Conservation (phyloP, 2,329 filamentous ascomycete genomes). For the Botrytis hyacinthi region DNA sequence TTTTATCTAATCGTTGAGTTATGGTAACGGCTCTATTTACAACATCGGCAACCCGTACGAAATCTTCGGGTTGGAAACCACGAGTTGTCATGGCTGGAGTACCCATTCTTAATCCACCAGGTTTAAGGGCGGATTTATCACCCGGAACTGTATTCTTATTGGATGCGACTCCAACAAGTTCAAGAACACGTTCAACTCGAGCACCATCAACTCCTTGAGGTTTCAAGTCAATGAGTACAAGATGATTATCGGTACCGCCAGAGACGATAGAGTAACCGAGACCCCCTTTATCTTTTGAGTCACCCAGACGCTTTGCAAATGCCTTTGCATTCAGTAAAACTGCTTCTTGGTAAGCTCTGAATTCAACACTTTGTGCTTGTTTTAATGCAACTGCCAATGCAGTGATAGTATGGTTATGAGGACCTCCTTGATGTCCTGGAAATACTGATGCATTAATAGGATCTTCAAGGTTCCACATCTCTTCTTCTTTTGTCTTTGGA, state of each 20-base stretch:
- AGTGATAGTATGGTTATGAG: conserved; percentile 98
- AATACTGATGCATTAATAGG: conserved; percentile 97
- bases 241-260: conserved; percentile 95
- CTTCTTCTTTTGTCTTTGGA: conserved; percentile 80
- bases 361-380: conserved; percentile 85
- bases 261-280: conserved; percentile 87
- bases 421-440: conserved; percentile 95
- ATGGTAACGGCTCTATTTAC: conserved; percentile 81
- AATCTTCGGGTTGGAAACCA: conserved; percentile 87
- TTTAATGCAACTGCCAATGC: conserved; percentile 91
- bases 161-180: conserved; percentile 91
- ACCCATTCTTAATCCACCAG: conserved; percentile 89
- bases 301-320: conserved; percentile 66
- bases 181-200: conserved; percentile 84
- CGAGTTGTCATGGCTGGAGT: conserved; percentile 97
- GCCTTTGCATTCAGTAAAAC: conserved; percentile 90
- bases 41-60: conserved; percentile 79
- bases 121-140: conserved; percentile 88
- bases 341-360: conserved; percentile 87
- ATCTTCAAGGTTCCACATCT: conserved; percentile 83
- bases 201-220: conserved; percentile 83
- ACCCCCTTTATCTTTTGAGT: conserved; percentile 67
- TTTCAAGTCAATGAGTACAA: conserved; percentile 90
- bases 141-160: conserved; percentile 99
- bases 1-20: conserved; percentile 71